Base-by-base conservation (phyloP, 2,329 filamentous ascomycete genomes). In the Aspergillus pseudoterreus region DNA sequence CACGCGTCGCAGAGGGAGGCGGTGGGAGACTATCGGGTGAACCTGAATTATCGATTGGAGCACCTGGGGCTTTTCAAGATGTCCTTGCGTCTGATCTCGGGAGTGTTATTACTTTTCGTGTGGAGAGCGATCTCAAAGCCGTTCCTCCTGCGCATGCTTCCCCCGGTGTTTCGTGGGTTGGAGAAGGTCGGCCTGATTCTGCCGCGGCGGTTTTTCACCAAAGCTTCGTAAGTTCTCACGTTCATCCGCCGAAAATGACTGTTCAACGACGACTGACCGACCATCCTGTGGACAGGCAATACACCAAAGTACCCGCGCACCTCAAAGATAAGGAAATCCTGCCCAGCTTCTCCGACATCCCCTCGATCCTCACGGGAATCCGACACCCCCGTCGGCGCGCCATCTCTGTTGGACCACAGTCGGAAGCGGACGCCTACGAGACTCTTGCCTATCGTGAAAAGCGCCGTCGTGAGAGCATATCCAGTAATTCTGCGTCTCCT, bases 91-190 rank as follows among this genome's bases (percentile, higher is more conserved):
- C 82, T 96, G 19, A 64, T 92, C 0, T 75, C 92, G 38, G 94
- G 94, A 4, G 88, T 99, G 11, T 66, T 91, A 9, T 80, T 90
- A 49, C 86, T 97, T 45, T 94, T 97, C 65, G 80, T 85, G 3
- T 99, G 94, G 94, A 83, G 92, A 65, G 92, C 92, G 63, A 78
- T 86, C 6, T 92, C 90, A 80, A 99, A 99, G 72, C 90, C 92
- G 1, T 76, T 85, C 1, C 72, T 97, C 52, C 82, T 97, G 51
- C 85, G 83, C 59, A 71, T 82, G 17, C 77, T 99, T 15, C 94
- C 94, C 8, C 90, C 94, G 35, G 71, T 96, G 4, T 97, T 96
- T 72, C 87, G 94, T 46, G 77, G 91, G 15, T 82, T 96, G 57
- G 92, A 96, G 68, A 84, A 85, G 42, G 78, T 84, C 24, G 90